Conservation (phyloP, 2,329 filamentous ascomycete species). For the Fusarium piperis region DNA sequence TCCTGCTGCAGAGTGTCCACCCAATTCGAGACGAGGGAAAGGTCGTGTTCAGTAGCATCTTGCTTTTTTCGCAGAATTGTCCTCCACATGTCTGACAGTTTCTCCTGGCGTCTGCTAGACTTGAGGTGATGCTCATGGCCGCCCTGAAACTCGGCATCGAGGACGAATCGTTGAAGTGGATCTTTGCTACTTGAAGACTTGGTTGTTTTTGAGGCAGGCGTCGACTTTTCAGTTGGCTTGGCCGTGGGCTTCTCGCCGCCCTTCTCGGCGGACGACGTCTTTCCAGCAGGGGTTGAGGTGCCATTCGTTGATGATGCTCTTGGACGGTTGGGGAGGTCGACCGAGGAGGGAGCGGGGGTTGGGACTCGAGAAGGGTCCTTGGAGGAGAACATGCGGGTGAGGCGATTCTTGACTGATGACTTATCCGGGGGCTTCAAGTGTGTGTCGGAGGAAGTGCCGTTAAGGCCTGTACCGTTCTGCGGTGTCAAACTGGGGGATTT, state of each 20-base stretch:
- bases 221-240: conserved; percentile 42
- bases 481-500: conserved; percentile 53
- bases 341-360: conserved; percentile 49
- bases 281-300: conserved; percentile 53
- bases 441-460: conserved; percentile 38
- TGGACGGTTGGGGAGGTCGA: conserved; percentile 47
- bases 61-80: conserved; percentile 87
- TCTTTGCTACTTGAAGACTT: conserved; percentile 48
- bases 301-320: conserved; percentile 49
- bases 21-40: conserved; percentile 95
- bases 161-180: conserved; percentile 60
- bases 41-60: conserved; percentile 78
- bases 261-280: conserved; percentile 56
- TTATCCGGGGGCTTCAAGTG: conserved; percentile 56
- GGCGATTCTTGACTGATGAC: conserved; percentile 69
- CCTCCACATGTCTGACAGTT: conserved; percentile 90
- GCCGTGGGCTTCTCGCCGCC: conserved; percentile 31
- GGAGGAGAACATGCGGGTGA: conserved; percentile 72
- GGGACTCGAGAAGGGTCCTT: conserved; percentile 57
- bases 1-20: conserved; percentile 92
- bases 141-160: conserved; percentile 65
- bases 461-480: conserved; percentile 50
- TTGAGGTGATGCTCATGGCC: conserved; percentile 89
- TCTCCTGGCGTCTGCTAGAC: conserved; percentile 91
- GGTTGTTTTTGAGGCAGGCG: conserved; percentile 42